A percentile compares a stretch with the other conserved stretches of the same genome.
Conservation (phyloP, 1,284 basidiomycete species). For the Rhodotorula sp. region DNA sequence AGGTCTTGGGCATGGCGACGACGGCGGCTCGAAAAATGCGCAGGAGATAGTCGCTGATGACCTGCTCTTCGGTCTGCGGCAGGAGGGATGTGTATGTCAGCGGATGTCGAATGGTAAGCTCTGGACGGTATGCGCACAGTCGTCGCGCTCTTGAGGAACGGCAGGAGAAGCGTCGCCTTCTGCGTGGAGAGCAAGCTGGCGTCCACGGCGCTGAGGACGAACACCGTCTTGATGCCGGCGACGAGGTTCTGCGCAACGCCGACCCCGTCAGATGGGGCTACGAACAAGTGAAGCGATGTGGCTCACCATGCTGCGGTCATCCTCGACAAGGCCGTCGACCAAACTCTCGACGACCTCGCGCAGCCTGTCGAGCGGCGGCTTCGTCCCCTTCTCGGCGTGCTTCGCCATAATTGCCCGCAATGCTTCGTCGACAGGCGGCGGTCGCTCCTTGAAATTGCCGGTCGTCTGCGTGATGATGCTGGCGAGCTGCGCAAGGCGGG, state of each 20-base stretch:
- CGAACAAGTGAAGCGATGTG: background rate
- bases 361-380: constrained; percentile 61
- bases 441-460: constrained; percentile 72
- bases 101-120: too few relatives aligned
- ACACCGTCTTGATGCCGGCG: constrained; percentile 77
- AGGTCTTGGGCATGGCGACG: constrained; percentile 81
- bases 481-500: constrained; percentile 52
- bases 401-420: constrained; percentile 65
- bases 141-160: constrained; percentile 77
- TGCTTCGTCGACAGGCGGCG: constrained; percentile 78
- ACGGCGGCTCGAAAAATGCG: constrained; percentile 82
- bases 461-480: constrained; percentile 80
- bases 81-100: too few relatives aligned
- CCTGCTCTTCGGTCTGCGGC: constrained; percentile 71
- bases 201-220: constrained; percentile 74
- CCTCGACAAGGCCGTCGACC: constrained; percentile 83
- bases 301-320: constrained; percentile 55
- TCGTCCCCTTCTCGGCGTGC: constrained; percentile 40
- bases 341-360: constrained; percentile 74
- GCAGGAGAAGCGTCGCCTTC: constrained; percentile 75
- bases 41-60: constrained; percentile 75
- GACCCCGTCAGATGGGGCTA: background rate
- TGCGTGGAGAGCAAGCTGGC: constrained; percentile 74
- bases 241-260: constrained; percentile 61
- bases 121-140: constrained; percentile 55